These are phyloP conservation scores for Vaccinium corymbosum DNA, from an alignment of 148 eudicot genomes.

Conservation along the genomic window DNA sequence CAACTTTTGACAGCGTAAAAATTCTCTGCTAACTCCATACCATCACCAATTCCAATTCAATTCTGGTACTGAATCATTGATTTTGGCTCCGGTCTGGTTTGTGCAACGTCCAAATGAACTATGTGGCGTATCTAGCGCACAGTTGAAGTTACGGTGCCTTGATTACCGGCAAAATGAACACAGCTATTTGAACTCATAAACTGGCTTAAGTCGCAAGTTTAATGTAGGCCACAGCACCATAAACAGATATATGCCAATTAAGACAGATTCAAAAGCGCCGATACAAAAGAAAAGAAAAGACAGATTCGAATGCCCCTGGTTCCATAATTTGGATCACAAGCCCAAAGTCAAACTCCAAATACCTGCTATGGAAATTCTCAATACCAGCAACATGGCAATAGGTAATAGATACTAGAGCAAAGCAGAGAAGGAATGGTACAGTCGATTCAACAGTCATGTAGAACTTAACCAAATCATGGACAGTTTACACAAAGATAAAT, in stretches of 20 bases:
- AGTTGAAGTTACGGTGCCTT: neutral
- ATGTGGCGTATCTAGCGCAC: neutral
- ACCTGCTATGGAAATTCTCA: neutral
- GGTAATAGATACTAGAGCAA: neutral
- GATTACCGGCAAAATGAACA: neutral
- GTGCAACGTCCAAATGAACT: neutral
- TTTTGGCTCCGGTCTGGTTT: neutral
- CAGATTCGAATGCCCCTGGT: neutral
- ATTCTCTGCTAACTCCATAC: too few relatives aligned
- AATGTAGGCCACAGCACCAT: neutral
- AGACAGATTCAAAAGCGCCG: neutral
- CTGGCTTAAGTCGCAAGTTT: neutral
- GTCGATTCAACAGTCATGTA: neutral
- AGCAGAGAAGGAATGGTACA: neutral
- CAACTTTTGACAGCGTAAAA: too few relatives aligned
- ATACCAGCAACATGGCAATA: neutral
- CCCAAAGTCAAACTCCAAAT: neutral
- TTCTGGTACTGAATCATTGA: neutral
- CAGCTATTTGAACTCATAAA: neutral
- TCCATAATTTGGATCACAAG: conserved; percentile 2
- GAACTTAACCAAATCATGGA: neutral
- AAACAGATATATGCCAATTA: neutral
- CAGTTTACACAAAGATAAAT: neutral
- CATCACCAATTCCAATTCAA: neutral
- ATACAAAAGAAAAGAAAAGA: too few relatives aligned